Conservation (phyloP, 345 rosid species). For the Heritiera littoralis region DNA sequence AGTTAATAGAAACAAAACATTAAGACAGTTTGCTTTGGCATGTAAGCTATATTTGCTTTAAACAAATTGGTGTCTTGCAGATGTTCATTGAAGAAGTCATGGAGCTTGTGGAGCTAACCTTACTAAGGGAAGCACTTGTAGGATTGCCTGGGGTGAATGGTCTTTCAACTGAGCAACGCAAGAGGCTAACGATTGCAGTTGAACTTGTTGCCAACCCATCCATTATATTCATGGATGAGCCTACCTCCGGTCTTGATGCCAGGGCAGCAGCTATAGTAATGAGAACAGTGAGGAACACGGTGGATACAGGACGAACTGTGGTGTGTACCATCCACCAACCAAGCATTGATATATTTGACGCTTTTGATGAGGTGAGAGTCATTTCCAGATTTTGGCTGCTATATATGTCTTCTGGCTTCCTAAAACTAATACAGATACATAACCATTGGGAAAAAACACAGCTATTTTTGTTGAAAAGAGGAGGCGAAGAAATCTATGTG, state of each 20-base stretch:
- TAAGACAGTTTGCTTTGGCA: neutral
- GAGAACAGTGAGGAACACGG: constrained; percentile 75
- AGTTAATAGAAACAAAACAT: neutral
- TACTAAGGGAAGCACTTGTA: constrained; percentile 53
- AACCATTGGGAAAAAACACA: constrained; percentile 18
- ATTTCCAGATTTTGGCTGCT: neutral
- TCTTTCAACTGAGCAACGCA: constrained; percentile 63
- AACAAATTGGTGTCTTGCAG: constrained; percentile 33
- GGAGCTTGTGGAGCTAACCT: constrained; percentile 68
- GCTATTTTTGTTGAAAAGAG: constrained; percentile 51
- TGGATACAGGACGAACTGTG: constrained; percentile 69
- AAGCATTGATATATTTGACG: constrained; percentile 67
- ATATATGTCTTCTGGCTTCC: neutral
- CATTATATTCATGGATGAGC: constrained; percentile 78
- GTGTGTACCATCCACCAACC: constrained; percentile 81
- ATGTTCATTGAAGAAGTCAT: constrained; percentile 71
- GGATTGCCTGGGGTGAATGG: constrained; percentile 66
- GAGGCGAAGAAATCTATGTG: constrained; percentile 62
- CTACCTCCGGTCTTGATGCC: constrained; percentile 78
- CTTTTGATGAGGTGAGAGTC: constrained; percentile 62
- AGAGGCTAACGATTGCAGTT: constrained; percentile 69
- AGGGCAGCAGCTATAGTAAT: constrained; percentile 77
- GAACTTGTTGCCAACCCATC: constrained; percentile 77
- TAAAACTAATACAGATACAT: constrained; percentile 3
- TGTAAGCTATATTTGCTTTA: constrained; percentile 4